Conservation (phyloP, 371 early-diverging fungal species). For the Entomophthora muscae region DNA sequence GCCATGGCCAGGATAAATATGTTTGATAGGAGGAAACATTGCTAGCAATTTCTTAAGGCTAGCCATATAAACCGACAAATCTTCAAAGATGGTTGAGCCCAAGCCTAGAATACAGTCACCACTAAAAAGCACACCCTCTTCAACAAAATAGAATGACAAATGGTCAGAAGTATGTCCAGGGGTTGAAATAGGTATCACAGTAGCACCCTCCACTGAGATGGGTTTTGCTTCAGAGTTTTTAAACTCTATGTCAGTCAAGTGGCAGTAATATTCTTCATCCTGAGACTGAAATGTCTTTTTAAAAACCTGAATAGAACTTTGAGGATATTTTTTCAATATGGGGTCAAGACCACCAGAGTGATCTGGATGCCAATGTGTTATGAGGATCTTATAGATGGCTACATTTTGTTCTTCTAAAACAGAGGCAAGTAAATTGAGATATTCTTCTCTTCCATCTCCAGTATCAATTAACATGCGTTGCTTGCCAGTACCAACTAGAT, state of each 20-base stretch:
- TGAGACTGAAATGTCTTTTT: slow-evolving; percentile 14
- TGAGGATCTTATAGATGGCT: slow-evolving; percentile 51
- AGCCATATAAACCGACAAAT: slow-evolving; percentile 41
- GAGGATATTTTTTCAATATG: slow-evolving; percentile 14
- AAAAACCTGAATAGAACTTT: slow-evolving; percentile 14
- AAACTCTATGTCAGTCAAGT: slow-evolving; percentile 13
- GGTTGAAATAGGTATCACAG: slow-evolving; percentile 43
- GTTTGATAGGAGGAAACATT: not conserved
- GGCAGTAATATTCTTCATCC: slow-evolving; percentile 13
- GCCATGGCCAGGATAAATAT: slow-evolving; percentile 48
- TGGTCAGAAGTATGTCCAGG: slow-evolving; percentile 80
- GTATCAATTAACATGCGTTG: slow-evolving; percentile 58
- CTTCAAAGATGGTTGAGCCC: slow-evolving; percentile 62
- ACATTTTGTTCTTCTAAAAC: slow-evolving; percentile 29
- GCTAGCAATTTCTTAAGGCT: slow-evolving; percentile 29
- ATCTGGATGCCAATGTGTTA: slow-evolving; percentile 71
- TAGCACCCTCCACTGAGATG: slow-evolving; percentile 22
- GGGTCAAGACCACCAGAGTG: slow-evolving; percentile 51
- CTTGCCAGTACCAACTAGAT: slow-evolving; percentile 60
- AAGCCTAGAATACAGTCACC: slow-evolving; percentile 77
- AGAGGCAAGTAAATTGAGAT: slow-evolving; percentile 25
- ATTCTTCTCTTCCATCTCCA: slow-evolving; percentile 60
- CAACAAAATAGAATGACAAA: slow-evolving; percentile 43
- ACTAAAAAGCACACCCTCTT: slow-evolving; percentile 53
- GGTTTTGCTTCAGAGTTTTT: slow-evolving; percentile 11